phyloP scores from a whole-genome alignment of 495 filamentous ascomycete species.

The Neurospora sp. region DNA sequence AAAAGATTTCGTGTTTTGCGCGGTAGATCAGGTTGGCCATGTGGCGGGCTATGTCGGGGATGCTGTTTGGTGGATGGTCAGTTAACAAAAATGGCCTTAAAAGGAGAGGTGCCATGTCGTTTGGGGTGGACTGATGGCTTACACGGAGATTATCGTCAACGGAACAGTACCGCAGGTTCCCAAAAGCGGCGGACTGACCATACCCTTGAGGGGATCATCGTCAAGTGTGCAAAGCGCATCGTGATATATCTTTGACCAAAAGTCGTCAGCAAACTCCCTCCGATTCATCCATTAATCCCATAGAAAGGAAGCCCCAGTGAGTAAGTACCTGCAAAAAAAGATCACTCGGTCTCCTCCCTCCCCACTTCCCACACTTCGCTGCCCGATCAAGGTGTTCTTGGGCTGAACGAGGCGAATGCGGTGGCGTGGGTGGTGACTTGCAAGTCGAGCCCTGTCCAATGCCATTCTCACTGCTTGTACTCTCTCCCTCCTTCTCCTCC shows the following conservation, averaged over 20 bases:
- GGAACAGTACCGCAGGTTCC: conserved; percentile 57
- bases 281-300: background rate
- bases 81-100: background rate
- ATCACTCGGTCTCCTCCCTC: conserved; percentile 48
- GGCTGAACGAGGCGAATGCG: background rate
- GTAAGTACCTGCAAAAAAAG: conserved; percentile 50
- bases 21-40: conserved; percentile 67
- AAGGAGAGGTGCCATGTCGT: background rate
- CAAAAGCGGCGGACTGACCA: conserved; percentile 62
- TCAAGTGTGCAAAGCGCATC: conserved; percentile 55
- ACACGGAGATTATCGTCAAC: conserved; percentile 56
- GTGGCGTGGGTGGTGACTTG: background rate
- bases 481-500: background rate
- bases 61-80: conserved; percentile 13
- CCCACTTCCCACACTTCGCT: conserved; percentile 57
- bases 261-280: background rate
- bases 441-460: background rate
- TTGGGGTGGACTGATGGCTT: conserved; percentile 4
- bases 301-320: background rate
- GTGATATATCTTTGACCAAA: conserved; percentile 47
- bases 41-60: conserved; percentile 63
- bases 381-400: conserved; percentile 42
- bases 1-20: conserved; percentile 59
- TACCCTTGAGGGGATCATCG: conserved; percentile 41
- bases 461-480: background rate